Conservation (phyloP, 129 eudicot genomes). For the carrot (Daucus carota) region DNA sequence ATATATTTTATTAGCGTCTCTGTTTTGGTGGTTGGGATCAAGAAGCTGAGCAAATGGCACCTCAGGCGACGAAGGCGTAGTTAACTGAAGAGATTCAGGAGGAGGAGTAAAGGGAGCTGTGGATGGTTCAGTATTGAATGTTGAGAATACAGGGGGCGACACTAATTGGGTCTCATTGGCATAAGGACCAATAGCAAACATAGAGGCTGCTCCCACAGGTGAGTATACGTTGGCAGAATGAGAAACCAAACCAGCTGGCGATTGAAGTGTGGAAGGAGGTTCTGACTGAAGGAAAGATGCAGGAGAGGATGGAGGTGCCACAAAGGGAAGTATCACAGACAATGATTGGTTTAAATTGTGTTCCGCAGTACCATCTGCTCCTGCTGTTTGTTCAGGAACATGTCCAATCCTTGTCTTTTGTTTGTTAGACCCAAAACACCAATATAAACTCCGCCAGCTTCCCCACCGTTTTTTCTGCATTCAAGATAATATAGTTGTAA, state of each 20-base stretch:
- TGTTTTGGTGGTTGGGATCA: conserved; percentile 48
- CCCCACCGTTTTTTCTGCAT: conserved; percentile 86
- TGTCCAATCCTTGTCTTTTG: conserved; percentile 58
- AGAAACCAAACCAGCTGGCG: conserved; percentile 65
- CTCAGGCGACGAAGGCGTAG: conserved; percentile 97
- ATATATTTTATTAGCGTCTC: conserved; percentile 36
- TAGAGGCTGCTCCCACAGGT: conserved; percentile 75
- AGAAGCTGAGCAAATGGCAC: conserved; percentile 92
- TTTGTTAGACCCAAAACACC: conserved; percentile 74
- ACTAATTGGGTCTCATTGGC: conserved; percentile 92
- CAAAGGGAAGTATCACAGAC: conserved; percentile 46
- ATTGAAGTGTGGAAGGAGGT: conserved; percentile 68
- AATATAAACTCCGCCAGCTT: conserved; percentile 68
- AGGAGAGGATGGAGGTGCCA: conserved; percentile 98
- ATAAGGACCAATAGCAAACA: conserved; percentile 85
- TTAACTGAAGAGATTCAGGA: conserved; percentile 72
- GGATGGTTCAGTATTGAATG: conserved; percentile 88
- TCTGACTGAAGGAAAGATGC: conserved; percentile 87
- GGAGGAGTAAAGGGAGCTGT: conserved; percentile 99
- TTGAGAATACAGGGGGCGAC: conserved; percentile 85
- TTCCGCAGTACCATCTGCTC: conserved; percentile 29
- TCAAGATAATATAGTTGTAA: background rate
- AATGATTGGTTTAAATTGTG: conserved; percentile 39
- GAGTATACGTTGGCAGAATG: conserved; percentile 72
- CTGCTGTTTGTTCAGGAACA: conserved; percentile 51